These are phyloP conservation scores for Hippophae tibetana DNA, from an alignment of 306 rosid genomes.

Conservation along the genomic window DNA sequence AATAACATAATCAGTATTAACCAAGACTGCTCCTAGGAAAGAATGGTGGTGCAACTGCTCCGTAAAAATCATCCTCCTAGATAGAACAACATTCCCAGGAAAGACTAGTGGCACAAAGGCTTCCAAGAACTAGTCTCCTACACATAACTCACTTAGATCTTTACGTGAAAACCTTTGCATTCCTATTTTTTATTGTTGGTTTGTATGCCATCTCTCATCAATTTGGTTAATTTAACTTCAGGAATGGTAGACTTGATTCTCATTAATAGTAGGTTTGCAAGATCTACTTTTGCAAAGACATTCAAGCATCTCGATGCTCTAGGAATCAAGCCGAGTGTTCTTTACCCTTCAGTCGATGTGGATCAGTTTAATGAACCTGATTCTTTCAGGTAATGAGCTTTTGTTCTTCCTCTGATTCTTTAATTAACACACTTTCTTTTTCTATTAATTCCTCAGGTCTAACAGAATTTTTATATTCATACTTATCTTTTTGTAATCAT, in stretches of 20 bases:
- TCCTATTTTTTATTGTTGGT: not conserved
- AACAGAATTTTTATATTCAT: too few relatives aligned
- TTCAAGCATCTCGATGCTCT: slow-evolving; percentile 56
- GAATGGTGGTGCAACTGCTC: too few relatives aligned
- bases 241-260: slow-evolving; percentile 71
- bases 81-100: too few relatives aligned
- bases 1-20: too few relatives aligned
- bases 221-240: slow-evolving; percentile 22
- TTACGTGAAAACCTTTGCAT: not conserved
- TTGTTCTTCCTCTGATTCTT: slow-evolving; percentile 23
- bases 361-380: slow-evolving; percentile 66
- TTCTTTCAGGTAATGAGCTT: slow-evolving; percentile 51
- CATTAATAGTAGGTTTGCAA: slow-evolving; percentile 84
- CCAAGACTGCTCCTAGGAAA: too few relatives aligned
- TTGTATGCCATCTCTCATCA: slow-evolving; percentile 3
- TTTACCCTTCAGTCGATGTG: slow-evolving; percentile 81
- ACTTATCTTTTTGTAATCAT: not conserved
- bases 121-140: too few relatives aligned
- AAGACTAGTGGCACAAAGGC: too few relatives aligned
- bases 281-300: slow-evolving; percentile 72
- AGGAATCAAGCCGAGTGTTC: slow-evolving; percentile 68
- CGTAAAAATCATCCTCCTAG: too few relatives aligned
- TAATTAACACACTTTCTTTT: not conserved
- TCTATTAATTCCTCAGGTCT: too few relatives aligned
- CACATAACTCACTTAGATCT: too few relatives aligned